Evolutionary conservation across 495 filamentous ascomycete species (phyloP), one percentile per base, ranked within the genome.

Genomic region (Talaromyces thailandensis): DNA sequence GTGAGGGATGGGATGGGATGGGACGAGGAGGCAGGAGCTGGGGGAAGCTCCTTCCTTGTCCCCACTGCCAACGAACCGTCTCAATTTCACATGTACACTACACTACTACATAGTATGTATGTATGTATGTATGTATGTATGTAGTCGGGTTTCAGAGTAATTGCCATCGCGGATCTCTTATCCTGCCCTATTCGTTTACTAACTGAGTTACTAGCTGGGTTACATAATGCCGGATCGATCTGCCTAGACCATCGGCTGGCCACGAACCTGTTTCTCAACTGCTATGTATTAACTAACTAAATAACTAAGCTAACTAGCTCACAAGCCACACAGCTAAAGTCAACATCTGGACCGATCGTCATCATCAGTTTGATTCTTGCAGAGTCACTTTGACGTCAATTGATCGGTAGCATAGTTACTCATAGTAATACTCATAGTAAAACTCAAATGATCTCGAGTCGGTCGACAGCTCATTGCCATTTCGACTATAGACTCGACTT

Each of bases 381-480:
- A 55, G 23, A 55, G 51, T 55, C 51, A 55, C 26, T 28, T 55
- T 55, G 51, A 55, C 51, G 51, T 55, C 51, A 55, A 28, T 28
- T 55, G 43, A 48, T 48, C 18, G 43, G 2, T 48, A 23, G 43
- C 43, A 23, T 1, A n/a, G n/a, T n/a, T n/a, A n/a, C n/a, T n/a
- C n/a, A n/a, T n/a, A n/a, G n/a, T n/a, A n/a, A n/a, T n/a, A n/a
- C n/a, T n/a, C n/a, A n/a, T n/a, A n/a, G n/a, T n/a, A 7, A 48
- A 48, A 48, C n/a, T 21, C 43, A 48, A 21, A 48, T 2, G 12
- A 1, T 4, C n/a, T n/a, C n/a, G n/a, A n/a, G n/a, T n/a, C n/a
- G n/a, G n/a, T 40, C 35, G 35, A 40, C 35, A 40, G 21, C 21
- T 18, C 43, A 48, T 48, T 48, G 43, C 43, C 43, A 48, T 48